These are phyloP conservation scores for Digitaria exilis DNA, from an alignment of 202 grass and related monocot species.

Conservation along the genomic window DNA sequence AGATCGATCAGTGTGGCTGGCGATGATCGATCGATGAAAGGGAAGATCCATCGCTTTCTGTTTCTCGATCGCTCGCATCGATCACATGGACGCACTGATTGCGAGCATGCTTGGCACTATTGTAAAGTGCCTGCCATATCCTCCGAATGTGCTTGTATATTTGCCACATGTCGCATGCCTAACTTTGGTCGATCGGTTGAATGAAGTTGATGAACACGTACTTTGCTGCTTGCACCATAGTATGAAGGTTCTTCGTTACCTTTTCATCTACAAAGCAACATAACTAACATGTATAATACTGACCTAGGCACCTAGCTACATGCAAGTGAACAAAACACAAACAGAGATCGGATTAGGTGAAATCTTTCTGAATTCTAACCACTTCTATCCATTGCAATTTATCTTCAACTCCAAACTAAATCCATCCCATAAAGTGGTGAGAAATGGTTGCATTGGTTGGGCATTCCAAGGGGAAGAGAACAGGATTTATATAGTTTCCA, in stretches of 20 bases:
- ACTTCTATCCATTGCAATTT: background rate
- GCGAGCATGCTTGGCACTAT: conserved; percentile 40
- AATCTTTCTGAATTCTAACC: background rate
- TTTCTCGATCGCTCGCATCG: background rate
- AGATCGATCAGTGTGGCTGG: background rate
- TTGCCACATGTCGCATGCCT: conserved; percentile 6
- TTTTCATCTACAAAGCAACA: background rate
- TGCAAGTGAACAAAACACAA: background rate
- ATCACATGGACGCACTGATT: conserved; percentile 44
- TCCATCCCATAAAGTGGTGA: too few species aligned
- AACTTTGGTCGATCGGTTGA: background rate
- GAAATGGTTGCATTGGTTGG: background rate
- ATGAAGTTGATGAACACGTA: background rate
- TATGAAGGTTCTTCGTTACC: background rate
- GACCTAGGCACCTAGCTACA: background rate
- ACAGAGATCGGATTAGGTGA: background rate
- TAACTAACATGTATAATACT: background rate
- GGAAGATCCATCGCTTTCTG: conserved; percentile 13
- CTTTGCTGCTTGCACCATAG: background rate
- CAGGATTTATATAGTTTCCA: background rate
- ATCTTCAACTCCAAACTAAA: background rate
- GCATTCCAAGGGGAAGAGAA: background rate
- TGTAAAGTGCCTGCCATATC: conserved; percentile 14
- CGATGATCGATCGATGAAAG: background rate
- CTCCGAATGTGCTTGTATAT: background rate